A percentile compares a stretch with the other conserved stretches of the same genome.
phyloP scores from a whole-genome alignment of 208 protist genomes.

The Jaenimonas drosophilae region DNA sequence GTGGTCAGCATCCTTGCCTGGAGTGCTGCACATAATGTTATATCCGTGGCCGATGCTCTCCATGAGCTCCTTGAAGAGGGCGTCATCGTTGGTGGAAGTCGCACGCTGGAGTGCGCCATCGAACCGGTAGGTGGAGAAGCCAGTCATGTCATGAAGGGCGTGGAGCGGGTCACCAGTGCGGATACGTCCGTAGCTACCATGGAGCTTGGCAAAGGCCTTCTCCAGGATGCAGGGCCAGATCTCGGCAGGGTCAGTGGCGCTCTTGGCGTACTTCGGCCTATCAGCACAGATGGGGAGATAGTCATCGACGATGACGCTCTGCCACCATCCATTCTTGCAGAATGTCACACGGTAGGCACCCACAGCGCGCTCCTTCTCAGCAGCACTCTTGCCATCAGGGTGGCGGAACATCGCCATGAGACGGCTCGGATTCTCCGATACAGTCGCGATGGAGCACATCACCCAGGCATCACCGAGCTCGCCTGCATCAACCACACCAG shows the following conservation, averaged over 20 bases:
- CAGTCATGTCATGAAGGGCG: constrained; percentile 77
- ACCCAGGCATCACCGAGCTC: constrained; percentile 72
- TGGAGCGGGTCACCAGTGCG: constrained; percentile 68
- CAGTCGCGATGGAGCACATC: constrained; percentile 43
- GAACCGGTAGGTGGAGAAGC: constrained; percentile 53
- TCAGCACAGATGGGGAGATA: constrained; percentile 58
- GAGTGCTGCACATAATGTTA: constrained; percentile 68
- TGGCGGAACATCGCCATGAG: constrained; percentile 60
- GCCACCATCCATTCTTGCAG: constrained; percentile 79
- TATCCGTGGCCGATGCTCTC: constrained; percentile 24
- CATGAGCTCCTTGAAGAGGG: constrained; percentile 42
- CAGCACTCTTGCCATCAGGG: constrained; percentile 27
- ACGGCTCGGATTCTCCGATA: constrained; percentile 32
- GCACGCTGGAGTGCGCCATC: constrained; percentile 25
- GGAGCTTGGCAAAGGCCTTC: constrained; percentile 87
- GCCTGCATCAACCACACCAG: constrained; percentile 34
- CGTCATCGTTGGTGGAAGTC: constrained; percentile 11
- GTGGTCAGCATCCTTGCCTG: constrained; percentile 29
- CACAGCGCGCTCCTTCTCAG: constrained; percentile 46
- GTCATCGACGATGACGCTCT: constrained; percentile 71
- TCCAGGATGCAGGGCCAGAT: constrained; percentile 77
- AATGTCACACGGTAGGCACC: constrained; percentile 74
- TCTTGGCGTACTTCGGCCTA: constrained; percentile 44
- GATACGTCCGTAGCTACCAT: constrained; percentile 75
- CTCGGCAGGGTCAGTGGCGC: constrained; percentile 45